Evolutionary conservation across 2,329 filamentous ascomycete genomes (phyloP).

Genomic region (Fusarium goolgardi): DNA sequence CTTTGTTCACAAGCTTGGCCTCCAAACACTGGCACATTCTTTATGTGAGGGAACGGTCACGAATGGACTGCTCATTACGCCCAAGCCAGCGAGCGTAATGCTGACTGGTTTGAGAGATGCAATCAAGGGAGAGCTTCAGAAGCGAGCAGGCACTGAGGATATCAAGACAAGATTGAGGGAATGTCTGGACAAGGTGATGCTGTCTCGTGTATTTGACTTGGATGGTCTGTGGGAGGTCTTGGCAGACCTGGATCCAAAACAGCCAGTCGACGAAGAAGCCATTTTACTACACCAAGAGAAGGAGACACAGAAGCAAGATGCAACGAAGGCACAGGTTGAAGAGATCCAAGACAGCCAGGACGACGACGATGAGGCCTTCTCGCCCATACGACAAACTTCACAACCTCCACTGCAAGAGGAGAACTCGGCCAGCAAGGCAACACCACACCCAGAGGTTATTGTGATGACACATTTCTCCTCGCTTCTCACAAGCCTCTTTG

Average conservation of each 20-base stretch:
- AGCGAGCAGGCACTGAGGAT: slow-evolving; percentile 29
- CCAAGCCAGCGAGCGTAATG: slow-evolving; percentile 56
- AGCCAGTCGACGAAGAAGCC: slow-evolving; percentile 53
- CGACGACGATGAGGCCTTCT: slow-evolving; percentile 45
- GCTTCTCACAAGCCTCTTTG: slow-evolving; percentile 65
- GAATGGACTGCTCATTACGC: slow-evolving; percentile 61
- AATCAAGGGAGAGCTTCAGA: slow-evolving; percentile 52
- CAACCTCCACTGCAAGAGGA: slow-evolving; percentile 3
- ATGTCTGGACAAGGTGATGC: slow-evolving; percentile 62
- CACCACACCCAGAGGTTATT: slow-evolving; percentile 55
- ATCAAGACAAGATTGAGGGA: slow-evolving; percentile 46
- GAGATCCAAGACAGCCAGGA: slow-evolving; percentile 53
- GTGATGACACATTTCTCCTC: slow-evolving; percentile 66
- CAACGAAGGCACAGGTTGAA: slow-evolving; percentile 10
- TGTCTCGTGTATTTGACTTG: slow-evolving; percentile 69
- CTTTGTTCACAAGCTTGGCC: slow-evolving; percentile 53
- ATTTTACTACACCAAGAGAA: not conserved
- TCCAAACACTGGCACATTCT: slow-evolving; percentile 60
- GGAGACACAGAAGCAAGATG: not conserved
- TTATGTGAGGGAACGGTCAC: slow-evolving; percentile 48
- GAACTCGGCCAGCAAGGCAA: slow-evolving; percentile 3
- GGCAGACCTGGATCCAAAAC: slow-evolving; percentile 57
- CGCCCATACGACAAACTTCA: slow-evolving; percentile 11
- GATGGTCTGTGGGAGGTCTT: slow-evolving; percentile 69
- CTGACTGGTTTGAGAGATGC: slow-evolving; percentile 57